Conservation (phyloP, 2,329 filamentous ascomycete genomes). For the Trichoderma lentiforme region DNA sequence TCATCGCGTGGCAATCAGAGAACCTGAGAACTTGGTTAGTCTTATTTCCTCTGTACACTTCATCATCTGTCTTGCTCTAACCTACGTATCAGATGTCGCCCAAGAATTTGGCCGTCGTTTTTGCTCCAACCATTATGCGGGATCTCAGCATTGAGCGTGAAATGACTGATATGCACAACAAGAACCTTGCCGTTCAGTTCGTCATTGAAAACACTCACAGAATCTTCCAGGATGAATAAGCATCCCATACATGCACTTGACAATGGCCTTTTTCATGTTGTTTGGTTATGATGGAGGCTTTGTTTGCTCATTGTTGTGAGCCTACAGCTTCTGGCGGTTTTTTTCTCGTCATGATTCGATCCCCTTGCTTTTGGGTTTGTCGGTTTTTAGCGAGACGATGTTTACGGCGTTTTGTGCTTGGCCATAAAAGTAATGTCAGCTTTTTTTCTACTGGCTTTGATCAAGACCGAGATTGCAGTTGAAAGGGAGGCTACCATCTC, state of each 20-base stretch:
- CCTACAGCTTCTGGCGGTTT: background rate
- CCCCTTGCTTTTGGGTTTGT: conserved; percentile 7
- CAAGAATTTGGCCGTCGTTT: conserved; percentile 93
- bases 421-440: conserved; percentile 15
- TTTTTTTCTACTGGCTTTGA: background rate
- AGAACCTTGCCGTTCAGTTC: conserved; percentile 89
- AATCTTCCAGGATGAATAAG: conserved; percentile 61
- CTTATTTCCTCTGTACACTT: background rate
- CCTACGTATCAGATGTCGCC: conserved; percentile 71
- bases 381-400: conserved; percentile 6
- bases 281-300: background rate
- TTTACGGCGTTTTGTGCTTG: conserved; percentile 13
- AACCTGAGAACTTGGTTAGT: conserved; percentile 78
- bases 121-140: conserved; percentile 96
- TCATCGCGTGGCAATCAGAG: conserved; percentile 75
- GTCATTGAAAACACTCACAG: conserved; percentile 84
- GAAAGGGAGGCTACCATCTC: background rate
- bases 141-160: conserved; percentile 86
- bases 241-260: background rate
- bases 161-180: conserved; percentile 92
- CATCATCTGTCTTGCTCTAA: conserved; percentile 20
- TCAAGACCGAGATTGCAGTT: background rate
- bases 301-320: background rate
- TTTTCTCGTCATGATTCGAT: background rate
- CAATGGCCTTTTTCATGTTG: background rate